Evolutionary conservation across 169 alveolate species (phyloP), one percentile per base, ranked within the genome.

Genomic region (Cyclospora cayetanensis): DNA sequence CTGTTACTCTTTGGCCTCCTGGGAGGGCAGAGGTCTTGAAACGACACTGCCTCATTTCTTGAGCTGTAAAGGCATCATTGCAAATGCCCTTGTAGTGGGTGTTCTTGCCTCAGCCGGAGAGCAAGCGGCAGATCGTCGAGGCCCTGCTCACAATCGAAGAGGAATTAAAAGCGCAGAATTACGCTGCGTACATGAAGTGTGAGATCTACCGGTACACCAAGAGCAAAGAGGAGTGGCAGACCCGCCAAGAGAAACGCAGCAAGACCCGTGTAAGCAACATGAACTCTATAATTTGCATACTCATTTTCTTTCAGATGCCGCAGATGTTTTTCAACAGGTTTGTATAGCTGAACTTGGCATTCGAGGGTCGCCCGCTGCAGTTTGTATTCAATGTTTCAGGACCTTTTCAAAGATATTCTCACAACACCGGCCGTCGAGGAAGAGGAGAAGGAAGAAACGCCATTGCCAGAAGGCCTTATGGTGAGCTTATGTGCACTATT

Each of bases 61-160:
- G n/a, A n/a, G n/a, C n/a, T n/a, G n/a, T n/a, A n/a, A n/a, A n/a
- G n/a, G n/a, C n/a, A n/a, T n/a, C n/a, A n/a, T n/a, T n/a, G n/a
- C n/a, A n/a, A n/a, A n/a, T n/a, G n/a, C n/a, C n/a, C n/a, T n/a
- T n/a, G n/a, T n/a, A n/a, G n/a, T n/a, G n/a, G n/a, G n/a, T n/a
- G n/a, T n/a, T n/a, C n/a, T 1, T 22, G 29, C 46, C 31, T 15
- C 91, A 91, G 94, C 65, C 85, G 0, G 91, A 77, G 77, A n/a
- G 20, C 31, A 91, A 91, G 87, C 70, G 92, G 20, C 60, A 85
- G 31, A 83, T 87, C 39, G 96, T 85, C 4, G 65, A 63, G 83
- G 94, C 43, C 25, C 93, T 91, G 43, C 70, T 83, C 41, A 50
- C 39, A 5, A 46, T 93, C 22, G 83, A 90, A 27, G 70, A 42